Base-by-base conservation (phyloP, 75 land plant species). In the Larix kaempferi region DNA sequence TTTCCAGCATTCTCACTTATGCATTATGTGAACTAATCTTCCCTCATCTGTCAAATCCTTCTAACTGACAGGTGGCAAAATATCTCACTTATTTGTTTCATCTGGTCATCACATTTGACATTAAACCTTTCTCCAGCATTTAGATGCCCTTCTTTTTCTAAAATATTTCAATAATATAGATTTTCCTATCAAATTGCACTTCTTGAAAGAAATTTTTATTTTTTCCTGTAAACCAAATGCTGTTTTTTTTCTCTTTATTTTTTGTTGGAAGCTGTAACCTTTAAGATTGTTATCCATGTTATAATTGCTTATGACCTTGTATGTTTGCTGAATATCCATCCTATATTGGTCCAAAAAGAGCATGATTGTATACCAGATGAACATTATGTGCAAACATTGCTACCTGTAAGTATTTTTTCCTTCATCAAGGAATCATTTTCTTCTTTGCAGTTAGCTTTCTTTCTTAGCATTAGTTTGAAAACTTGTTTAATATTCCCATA, bases 361-460 rank as follows among this genome's bases (percentile, higher is more conserved):
- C 90, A 89, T 57, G 84, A 92, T 74, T 97, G 99, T 76, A 94
- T 97, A 14, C 99, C 99, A 22, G 99, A 97, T 87, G 99, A 97
- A 81, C 99, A 97, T 78, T 97, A 97, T 82, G 87, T 94, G 59
- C 95, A 85, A 79, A 97, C 99, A 23, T 76, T 97, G 61, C 80
- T 97, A 69, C 83, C 99, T 19, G 99, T 97, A 82, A 91, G 93
- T 71, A 19, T 57, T 56, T 21, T 26, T 52, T 16, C 17, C 26
- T 25, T 74, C 13, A 16, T 74, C 7, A 8, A 44, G 52, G 17
- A 55, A 21, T 74, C 59, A 74, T 69, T 69, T 69, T 69, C 23
- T 37, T 33, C 1, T 44, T 44, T 69, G 44, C 11, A 41, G 23
- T 39, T 69, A 44, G 41, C n/a, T 69, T 37, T 69, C 22, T 39